Conservation (phyloP, 1,284 basidiomycete species). For the Crepidotus sp. region DNA sequence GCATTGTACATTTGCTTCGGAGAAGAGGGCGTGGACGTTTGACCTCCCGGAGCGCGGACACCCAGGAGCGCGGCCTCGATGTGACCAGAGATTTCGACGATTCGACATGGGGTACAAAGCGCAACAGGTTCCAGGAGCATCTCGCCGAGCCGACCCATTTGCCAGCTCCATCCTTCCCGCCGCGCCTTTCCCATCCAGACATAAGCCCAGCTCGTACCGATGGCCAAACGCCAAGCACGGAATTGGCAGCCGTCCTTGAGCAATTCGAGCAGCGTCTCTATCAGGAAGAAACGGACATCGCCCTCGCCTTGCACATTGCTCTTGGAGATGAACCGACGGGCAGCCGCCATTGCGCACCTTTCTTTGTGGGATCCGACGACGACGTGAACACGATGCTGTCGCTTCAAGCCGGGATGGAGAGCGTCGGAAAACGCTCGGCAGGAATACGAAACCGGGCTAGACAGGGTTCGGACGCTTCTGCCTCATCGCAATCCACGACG, state of each 20-base stretch:
- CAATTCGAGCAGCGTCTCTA: constrained; percentile 21
- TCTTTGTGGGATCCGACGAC: constrained; percentile 16
- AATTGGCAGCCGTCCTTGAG: constrained; percentile 17
- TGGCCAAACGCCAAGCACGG: constrained; percentile 4
- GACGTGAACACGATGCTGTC: constrained; percentile 20
- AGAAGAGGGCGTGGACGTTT: constrained; percentile 4
- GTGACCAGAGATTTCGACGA: constrained; percentile 11
- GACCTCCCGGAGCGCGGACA: constrained; percentile 4
- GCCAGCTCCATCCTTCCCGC: neutral
- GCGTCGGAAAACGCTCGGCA: constrained; percentile 17
- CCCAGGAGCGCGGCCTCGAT: constrained; percentile 6
- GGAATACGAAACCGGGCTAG: constrained; percentile 15
- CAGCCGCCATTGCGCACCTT: constrained; percentile 10
- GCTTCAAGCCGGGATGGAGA: constrained; percentile 20
- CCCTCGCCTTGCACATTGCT: constrained; percentile 22
- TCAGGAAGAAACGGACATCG: constrained; percentile 26
- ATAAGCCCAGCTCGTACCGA: neutral
- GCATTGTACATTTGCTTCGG: constrained; percentile 4
- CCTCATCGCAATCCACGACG: constrained; percentile 16
- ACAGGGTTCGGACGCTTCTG: constrained; percentile 18
- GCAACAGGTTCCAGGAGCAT: constrained; percentile 2
- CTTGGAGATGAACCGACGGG: constrained; percentile 16
- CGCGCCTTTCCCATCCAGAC: constrained; percentile 2
- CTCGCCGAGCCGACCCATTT: neutral
- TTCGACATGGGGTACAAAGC: constrained; percentile 14